Evolutionary conservation across 1,139 yeast genomes (phyloP).

Genomic region (Hansenula lynferdii): DNA sequence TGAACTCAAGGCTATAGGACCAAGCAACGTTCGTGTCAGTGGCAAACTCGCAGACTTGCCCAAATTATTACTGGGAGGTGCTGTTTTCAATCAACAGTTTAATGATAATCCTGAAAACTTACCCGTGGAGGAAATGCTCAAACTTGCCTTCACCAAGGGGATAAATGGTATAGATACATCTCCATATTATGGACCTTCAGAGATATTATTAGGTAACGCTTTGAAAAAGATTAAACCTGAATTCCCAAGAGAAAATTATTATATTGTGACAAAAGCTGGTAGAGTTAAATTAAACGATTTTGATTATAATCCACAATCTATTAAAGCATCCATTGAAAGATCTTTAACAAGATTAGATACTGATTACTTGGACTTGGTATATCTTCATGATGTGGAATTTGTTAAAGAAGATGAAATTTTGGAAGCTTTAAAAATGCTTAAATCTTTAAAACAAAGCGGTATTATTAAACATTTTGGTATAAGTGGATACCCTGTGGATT

Average conservation of each 20-base stretch:
- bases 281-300: slow-evolving; percentile 63
- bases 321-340: slow-evolving; percentile 58
- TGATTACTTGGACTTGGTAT: slow-evolving; percentile 69
- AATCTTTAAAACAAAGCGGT: slow-evolving; percentile 59
- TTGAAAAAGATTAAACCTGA: slow-evolving; percentile 35
- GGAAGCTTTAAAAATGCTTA: slow-evolving; percentile 61
- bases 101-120: slow-evolving; percentile 56
- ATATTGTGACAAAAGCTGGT: slow-evolving; percentile 85
- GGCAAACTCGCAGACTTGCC: slow-evolving; percentile 27
- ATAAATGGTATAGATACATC: slow-evolving; percentile 82
- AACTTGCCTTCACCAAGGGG: slow-evolving; percentile 60
- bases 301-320: slow-evolving; percentile 62
- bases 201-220: slow-evolving; percentile 65
- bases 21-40: slow-evolving; percentile 10
- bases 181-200: slow-evolving; percentile 92
- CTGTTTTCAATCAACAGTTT: slow-evolving; percentile 77
- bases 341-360: slow-evolving; percentile 65
- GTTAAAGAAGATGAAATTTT: slow-evolving; percentile 48
- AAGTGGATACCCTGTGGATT: slow-evolving; percentile 83
- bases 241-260: slow-evolving; percentile 58
- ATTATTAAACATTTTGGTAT: slow-evolving; percentile 63
- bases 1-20: slow-evolving; percentile 12
- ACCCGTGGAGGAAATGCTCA: slow-evolving; percentile 54
- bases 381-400: slow-evolving; percentile 88
- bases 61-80: slow-evolving; percentile 76